phyloP scores from a whole-genome alignment of 805 yeast species.

The Clavispora carvajalis region DNA sequence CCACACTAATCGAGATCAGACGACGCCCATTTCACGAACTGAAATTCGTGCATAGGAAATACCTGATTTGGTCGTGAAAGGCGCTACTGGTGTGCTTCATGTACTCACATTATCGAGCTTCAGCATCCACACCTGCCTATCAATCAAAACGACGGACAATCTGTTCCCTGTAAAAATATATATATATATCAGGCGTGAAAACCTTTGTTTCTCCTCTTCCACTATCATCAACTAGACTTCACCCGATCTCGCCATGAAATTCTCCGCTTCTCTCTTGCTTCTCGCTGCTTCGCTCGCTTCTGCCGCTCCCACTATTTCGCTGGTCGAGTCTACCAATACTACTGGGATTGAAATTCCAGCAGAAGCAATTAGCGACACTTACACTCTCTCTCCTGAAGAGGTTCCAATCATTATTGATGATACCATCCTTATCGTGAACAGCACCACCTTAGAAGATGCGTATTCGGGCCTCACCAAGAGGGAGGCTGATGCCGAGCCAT shows the following conservation, averaged over 20 bases:
- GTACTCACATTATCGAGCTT: background rate
- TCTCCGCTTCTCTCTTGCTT: slow-evolving; percentile 10
- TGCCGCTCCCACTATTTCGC: slow-evolving; percentile 9
- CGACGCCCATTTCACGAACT: too few species aligned
- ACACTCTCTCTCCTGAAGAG: slow-evolving; percentile 9
- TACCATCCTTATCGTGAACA: slow-evolving; percentile 12
- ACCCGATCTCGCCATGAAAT: slow-evolving; percentile 7
- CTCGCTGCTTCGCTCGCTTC: slow-evolving; percentile 9
- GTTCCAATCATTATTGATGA: slow-evolving; percentile 9
- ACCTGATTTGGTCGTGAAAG: slow-evolving; percentile 5
- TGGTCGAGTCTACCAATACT: background rate
- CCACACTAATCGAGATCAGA: background rate
- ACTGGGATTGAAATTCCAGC: slow-evolving; percentile 6
- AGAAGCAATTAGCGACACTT: slow-evolving; percentile 12
- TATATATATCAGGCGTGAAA: background rate
- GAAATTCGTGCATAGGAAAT: background rate
- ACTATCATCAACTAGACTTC: background rate
- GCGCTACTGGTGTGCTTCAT: background rate
- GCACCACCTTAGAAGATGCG: slow-evolving; percentile 13
- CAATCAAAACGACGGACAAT: background rate
- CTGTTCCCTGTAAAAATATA: background rate
- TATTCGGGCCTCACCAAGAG: slow-evolving; percentile 6
- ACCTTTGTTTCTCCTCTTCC: background rate
- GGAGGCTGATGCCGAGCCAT: slow-evolving; percentile 7
- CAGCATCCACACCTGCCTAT: background rate